Conservation (phyloP, 345 rosid species). For the Eutrema heterophyllum region DNA sequence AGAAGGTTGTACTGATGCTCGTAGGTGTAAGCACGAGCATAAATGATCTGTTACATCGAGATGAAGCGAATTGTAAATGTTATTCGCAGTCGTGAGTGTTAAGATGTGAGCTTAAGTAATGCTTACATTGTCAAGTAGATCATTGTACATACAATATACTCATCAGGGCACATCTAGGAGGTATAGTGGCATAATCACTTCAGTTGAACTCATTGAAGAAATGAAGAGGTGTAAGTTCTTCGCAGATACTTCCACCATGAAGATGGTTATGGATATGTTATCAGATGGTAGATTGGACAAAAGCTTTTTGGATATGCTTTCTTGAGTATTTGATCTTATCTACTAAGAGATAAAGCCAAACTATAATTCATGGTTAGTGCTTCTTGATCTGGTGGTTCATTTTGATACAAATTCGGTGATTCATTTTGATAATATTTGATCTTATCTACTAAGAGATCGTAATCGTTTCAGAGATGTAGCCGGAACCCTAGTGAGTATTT, state of each 20-base stretch:
- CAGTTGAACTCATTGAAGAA: not conserved
- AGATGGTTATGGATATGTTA: not conserved
- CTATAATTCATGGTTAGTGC: no score
- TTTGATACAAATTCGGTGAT: no score
- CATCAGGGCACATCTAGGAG: not conserved
- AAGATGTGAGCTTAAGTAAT: not conserved
- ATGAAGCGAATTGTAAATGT: not conserved
- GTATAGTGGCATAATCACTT: not conserved
- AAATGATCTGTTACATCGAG: conserved; percentile 60
- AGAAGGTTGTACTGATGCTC: conserved; percentile 87
- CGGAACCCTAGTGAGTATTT: no score
- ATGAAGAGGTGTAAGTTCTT: not conserved
- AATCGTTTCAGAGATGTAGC: no score
- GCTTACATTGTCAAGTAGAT: conserved; percentile 67
- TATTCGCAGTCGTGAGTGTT: not conserved
- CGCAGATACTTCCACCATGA: not conserved
- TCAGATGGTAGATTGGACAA: not conserved
- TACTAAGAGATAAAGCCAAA: no score
- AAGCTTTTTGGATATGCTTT: not conserved
- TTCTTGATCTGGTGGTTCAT: no score
- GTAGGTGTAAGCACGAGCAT: conserved; percentile 89
- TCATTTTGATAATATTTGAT: no score
- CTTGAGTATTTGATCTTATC: no score
- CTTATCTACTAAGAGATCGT: no score
- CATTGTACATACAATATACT: conserved; percentile 5